A percentile compares a stretch with the other conserved stretches of the same genome.
Evolutionary conservation across 176 grass and related monocot genomes (phyloP).

Genomic region (Cenchrus purpureus): DNA sequence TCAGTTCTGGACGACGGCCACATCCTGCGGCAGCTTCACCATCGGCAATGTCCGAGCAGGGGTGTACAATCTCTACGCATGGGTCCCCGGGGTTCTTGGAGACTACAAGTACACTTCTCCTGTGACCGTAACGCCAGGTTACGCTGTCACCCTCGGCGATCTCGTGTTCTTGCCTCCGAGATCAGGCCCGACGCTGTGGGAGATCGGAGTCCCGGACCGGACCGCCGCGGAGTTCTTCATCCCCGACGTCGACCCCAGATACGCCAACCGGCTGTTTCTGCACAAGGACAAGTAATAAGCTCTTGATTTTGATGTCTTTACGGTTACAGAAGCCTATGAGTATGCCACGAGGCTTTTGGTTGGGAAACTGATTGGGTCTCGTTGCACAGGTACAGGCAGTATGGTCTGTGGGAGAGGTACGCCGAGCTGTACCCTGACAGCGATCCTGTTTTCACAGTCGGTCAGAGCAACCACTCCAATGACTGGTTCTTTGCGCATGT

Average conservation of each 20-base stretch:
- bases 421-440: slow-evolving; percentile 53
- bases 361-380: not conserved
- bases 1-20: slow-evolving; percentile 66
- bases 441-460: slow-evolving; percentile 67
- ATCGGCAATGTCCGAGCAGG: slow-evolving; percentile 57
- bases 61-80: slow-evolving; percentile 73
- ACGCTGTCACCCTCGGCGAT: slow-evolving; percentile 36
- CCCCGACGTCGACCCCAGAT: slow-evolving; percentile 57
- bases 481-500: slow-evolving; percentile 95
- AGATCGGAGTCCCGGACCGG: slow-evolving; percentile 78
- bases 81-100: slow-evolving; percentile 70
- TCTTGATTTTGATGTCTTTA: too few relatives aligned
- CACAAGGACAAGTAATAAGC: slow-evolving; percentile 49
- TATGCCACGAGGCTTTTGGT: too few relatives aligned
- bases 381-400: slow-evolving; percentile 64
- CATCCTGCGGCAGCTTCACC: slow-evolving; percentile 41
- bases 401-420: slow-evolving; percentile 88
- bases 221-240: slow-evolving; percentile 75
- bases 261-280: slow-evolving; percentile 50
- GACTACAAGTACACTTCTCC: slow-evolving; percentile 55
- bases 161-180: slow-evolving; percentile 71
- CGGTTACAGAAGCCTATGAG: too few relatives aligned
- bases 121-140: slow-evolving; percentile 48
- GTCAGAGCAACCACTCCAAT: slow-evolving; percentile 56
- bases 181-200: slow-evolving; percentile 71